Base-by-base conservation (phyloP, 345 rosid species). In the Hevea brasiliensis region DNA sequence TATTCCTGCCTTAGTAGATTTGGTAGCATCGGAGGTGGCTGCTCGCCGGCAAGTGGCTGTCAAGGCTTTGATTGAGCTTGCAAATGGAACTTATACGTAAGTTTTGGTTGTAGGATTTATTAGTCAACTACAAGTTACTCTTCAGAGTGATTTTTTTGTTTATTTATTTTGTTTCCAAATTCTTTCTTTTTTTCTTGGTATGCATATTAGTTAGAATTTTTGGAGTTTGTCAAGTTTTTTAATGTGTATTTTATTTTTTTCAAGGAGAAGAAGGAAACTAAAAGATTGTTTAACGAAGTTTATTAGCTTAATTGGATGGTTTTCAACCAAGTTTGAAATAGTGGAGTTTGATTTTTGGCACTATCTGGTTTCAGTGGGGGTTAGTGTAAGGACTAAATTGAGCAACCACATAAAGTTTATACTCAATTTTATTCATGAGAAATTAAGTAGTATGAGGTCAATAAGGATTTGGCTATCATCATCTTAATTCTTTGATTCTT, bases 1-100 rank as follows among this genome's bases (percentile, higher is more conserved):
- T 37, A 70, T 92, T 44, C 91, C 83, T 51, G 86, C 83, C 75
- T 82, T 95, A 81, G 98, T 95, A 20, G 92, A 85, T 20, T 88
- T 95, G 91, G 83, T 79, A 8, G 82, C 75, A 40, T 69, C 87
- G 0, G 86, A 85, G n/a, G 84, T 70, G 7, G 67, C 56, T 50
- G 44, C 77, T 23, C 90, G 86, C 69, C 89, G 84, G 54, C 77
- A 66, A 71, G 80, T 87, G 8, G 93, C 98, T 29, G 73, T 90
- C 11, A 81, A 66, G 77, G 98, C 97, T 69, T 88, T 95, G 89
- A 81, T 86, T 77, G 91, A 91, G 74, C 96, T 95, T 71, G 89
- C 99, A 41, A 77, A 82, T 67, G 97, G 97, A 76, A 84, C 85
- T 32, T 87, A 79, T 89, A 86, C 76, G 99, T 95, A 83, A 87